Evolutionary conservation across 179 eudicot species (phyloP).

Genomic region (Beta corolliflora): DNA sequence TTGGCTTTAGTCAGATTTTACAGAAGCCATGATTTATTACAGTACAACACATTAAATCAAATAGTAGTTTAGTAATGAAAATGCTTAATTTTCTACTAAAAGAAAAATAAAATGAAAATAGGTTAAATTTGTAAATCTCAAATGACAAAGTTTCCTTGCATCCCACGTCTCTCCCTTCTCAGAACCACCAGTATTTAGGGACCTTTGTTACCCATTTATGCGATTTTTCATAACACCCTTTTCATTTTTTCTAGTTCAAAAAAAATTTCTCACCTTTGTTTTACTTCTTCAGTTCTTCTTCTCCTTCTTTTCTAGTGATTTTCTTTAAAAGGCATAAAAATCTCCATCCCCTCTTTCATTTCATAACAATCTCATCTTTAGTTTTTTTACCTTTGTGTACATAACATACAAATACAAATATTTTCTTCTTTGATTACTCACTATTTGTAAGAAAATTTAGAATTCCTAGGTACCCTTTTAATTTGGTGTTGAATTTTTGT

Average conservation of each 20-base stretch:
- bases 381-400: conserved; percentile 17
- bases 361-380: background rate
- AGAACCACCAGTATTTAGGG: conserved; percentile 40
- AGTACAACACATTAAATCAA: background rate
- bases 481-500: conserved; percentile 16
- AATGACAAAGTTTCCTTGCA: conserved; percentile 39
- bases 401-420: background rate
- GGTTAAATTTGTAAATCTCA: conserved; percentile 15
- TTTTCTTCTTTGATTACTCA: conserved; percentile 1
- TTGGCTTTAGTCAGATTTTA: conserved; percentile 34
- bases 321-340: conserved; percentile 1
- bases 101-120: background rate
- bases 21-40: conserved; percentile 10
- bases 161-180: conserved; percentile 39
- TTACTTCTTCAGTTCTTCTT: conserved; percentile 12
- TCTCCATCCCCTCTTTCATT: background rate
- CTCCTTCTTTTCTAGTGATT: conserved; percentile 13
- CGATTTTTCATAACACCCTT: conserved; percentile 33
- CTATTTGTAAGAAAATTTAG: conserved; percentile 18
- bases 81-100: background rate
- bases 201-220: conserved; percentile 21
- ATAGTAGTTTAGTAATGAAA: background rate
- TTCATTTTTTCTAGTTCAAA: conserved; percentile 17
- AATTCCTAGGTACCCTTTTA: conserved; percentile 29
- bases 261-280: conserved; percentile 16